phyloP scores from a whole-genome alignment of 768 basidiomycete species.

The Lentinula detonsa region DNA sequence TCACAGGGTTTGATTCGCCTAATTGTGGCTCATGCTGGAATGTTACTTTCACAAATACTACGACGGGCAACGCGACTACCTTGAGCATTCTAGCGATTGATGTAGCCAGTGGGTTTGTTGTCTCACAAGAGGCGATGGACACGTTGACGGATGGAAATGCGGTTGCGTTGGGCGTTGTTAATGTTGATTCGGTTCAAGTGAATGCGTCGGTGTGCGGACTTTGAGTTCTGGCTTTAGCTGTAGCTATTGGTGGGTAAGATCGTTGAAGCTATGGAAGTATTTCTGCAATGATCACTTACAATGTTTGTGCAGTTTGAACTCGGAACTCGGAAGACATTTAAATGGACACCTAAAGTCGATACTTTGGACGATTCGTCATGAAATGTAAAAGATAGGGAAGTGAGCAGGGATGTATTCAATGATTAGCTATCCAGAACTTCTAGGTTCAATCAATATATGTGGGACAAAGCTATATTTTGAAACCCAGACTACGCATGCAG shows the following conservation, averaged over 20 bases:
- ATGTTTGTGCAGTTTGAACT: neutral
- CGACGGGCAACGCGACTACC: neutral
- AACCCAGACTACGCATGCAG: conserved; percentile 90
- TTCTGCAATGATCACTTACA: neutral
- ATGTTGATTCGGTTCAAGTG: neutral
- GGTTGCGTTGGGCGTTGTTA: conserved; percentile 1
- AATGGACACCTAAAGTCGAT: neutral
- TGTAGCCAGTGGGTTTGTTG: neutral
- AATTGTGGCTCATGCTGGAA: conserved; percentile 44
- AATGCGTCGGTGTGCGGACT: neutral
- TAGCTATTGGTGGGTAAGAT: neutral
- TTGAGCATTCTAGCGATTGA: conserved; percentile 3
- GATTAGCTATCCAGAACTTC: neutral
- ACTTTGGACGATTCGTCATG: neutral
- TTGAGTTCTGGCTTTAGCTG: conserved; percentile 11
- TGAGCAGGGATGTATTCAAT: neutral
- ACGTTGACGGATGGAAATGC: conserved; percentile 4
- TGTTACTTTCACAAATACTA: conserved; percentile 23
- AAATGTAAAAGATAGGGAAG: neutral
- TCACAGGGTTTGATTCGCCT: conserved; percentile 32
- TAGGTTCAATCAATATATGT: neutral
- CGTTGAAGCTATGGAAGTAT: neutral
- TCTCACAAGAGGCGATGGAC: conserved; percentile 5
- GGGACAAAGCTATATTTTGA: conserved; percentile 56
- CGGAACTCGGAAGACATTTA: neutral